phyloP scores from a whole-genome alignment of 306 rosid genomes.

The Herpetospermum pedunculosum region DNA sequence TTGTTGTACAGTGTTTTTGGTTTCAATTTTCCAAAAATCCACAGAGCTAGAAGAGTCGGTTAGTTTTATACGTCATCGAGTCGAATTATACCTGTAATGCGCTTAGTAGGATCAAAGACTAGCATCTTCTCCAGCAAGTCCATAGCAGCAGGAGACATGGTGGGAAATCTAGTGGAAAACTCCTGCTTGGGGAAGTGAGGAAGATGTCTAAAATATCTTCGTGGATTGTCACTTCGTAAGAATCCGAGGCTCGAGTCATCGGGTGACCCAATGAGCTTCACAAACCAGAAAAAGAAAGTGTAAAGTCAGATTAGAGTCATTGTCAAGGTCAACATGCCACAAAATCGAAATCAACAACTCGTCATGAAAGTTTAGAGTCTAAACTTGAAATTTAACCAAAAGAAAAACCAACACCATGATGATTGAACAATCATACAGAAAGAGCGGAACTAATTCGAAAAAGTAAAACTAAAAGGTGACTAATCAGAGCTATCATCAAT shows the following conservation, averaged over 20 bases:
- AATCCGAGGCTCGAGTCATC: slow-evolving; percentile 91
- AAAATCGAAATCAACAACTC: background rate
- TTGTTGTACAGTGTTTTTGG: background rate
- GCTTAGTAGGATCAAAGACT: slow-evolving; percentile 79
- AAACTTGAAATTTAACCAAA: no score
- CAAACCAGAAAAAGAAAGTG: slow-evolving; percentile 11
- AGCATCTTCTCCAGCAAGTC: slow-evolving; percentile 98
- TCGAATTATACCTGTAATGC: slow-evolving; percentile 61
- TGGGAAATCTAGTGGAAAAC: slow-evolving; percentile 56
- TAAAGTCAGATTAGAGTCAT: slow-evolving; percentile 7
- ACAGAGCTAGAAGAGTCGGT: background rate
- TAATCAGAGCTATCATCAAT: background rate
- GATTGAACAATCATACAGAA: background rate
- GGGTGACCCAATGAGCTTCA: slow-evolving; percentile 92
- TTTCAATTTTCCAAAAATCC: background rate
- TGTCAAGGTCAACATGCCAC: background rate
- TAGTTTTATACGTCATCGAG: background rate
- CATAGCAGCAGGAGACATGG: slow-evolving; percentile 59
- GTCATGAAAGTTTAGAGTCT: no score
- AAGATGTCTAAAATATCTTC: slow-evolving; percentile 76
- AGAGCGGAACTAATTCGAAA: background rate
- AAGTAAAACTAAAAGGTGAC: background rate
- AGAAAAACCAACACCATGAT: background rate
- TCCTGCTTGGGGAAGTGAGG: slow-evolving; percentile 66
- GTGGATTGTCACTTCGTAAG: slow-evolving; percentile 80